phyloP scores from a whole-genome alignment of 2,329 filamentous ascomycete species.

The Alternaria rosae region DNA sequence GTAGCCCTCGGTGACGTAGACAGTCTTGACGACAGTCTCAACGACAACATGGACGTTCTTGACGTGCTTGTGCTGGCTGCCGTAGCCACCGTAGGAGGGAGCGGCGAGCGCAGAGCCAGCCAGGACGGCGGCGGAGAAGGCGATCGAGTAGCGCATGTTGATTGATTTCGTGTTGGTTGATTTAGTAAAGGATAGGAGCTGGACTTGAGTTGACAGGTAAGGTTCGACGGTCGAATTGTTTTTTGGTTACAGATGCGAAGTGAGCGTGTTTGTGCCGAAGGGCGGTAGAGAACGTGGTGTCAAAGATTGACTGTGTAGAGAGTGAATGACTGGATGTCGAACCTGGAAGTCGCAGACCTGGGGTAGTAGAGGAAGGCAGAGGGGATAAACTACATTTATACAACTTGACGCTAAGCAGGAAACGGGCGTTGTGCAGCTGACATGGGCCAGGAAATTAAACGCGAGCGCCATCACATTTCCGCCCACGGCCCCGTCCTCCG shows the following conservation, averaged over 20 bases:
- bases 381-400: slow-evolving; percentile 39
- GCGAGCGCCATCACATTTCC: slow-evolving; percentile 29
- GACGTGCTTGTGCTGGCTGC: slow-evolving; percentile 27
- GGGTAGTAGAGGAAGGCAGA: slow-evolving; percentile 22
- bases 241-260: slow-evolving; percentile 19
- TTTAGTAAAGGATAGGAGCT: slow-evolving; percentile 14
- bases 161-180: slow-evolving; percentile 20
- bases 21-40: slow-evolving; percentile 38
- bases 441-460: slow-evolving; percentile 33
- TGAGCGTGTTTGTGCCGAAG: slow-evolving; percentile 37
- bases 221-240: slow-evolving; percentile 28
- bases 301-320: slow-evolving; percentile 40
- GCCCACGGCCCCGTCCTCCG: slow-evolving; percentile 31
- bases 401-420: slow-evolving; percentile 20
- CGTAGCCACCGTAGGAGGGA: slow-evolving; percentile 18
- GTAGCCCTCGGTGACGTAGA: slow-evolving; percentile 30
- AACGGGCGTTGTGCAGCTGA: slow-evolving; percentile 22
- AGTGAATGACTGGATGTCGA: slow-evolving; percentile 38
- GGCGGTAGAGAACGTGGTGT: slow-evolving; percentile 43
- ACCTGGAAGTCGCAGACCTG: slow-evolving; percentile 49
- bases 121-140: slow-evolving; percentile 39
- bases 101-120: slow-evolving; percentile 40
- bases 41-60: slow-evolving; percentile 35
- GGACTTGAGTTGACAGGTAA: slow-evolving; percentile 19
- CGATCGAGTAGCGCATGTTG: slow-evolving; percentile 40